Base-by-base conservation (phyloP, 805 yeast species). In the Saturnispora quitensis region DNA sequence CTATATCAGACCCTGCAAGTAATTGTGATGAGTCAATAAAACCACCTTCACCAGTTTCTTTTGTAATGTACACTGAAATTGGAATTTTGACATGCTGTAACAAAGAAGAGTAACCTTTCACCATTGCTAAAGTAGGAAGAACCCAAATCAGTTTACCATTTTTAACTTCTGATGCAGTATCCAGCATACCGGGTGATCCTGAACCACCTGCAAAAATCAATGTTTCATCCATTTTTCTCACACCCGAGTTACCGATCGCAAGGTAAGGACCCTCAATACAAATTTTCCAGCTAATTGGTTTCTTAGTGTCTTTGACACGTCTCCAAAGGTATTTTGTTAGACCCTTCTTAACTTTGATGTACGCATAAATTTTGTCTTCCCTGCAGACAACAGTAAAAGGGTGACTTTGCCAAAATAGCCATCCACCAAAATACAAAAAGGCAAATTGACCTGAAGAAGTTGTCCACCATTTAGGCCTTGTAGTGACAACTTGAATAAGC, bases 211-310 rank as follows among this genome's bases (percentile, higher is more conserved):
- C 84, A 24, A 84, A 53, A 45, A 81, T 71, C 20, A 18, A 18
- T 18, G 20, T 18, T 18, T 18, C 20, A 18, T 18, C 20, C 20
- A 18, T 18, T 18, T 69, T 67, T 67, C 31, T 66, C 13, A 79
- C 66, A 2, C 82, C 76, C 5, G 76, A 61, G 3, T 74, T 56
- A 40, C 72, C 70, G 1, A 88, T 87, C 18, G 52, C 48, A 20
- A 53, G 53, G 60, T 86, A 85, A 2, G 90, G 89, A 1, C 91
- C 91, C 61, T 85, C 91, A 3, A 80, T 43, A 9, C 70, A 62
- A 8, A 73, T 62, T 18, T 69, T 51, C 38, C 18, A 38, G 3
- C 5, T 6, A 7, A 52, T 7, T 12, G 40, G 17, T n/a, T 42
- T 42, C 33, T 43, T 46, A 4, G 47, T 20, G 12, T 35, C 45